Evolutionary conservation across 257 asterid species (phyloP), one percentile per base, ranked within the genome.

Genomic region (Jaltomata sinuosa): DNA sequence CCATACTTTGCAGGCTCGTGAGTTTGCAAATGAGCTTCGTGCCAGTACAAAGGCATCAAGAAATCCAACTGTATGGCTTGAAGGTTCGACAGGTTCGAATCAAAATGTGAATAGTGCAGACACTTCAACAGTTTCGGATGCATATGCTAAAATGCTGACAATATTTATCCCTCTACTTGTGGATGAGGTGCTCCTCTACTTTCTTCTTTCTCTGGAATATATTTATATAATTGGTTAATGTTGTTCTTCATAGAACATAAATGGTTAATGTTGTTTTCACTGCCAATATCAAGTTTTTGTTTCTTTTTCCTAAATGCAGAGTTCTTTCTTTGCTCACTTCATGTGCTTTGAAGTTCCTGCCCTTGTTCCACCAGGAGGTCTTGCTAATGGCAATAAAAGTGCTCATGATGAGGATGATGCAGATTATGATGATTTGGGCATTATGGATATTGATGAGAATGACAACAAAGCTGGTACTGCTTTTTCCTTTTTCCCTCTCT

Each of bases 321-420:
- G 98, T 87, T 93, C 98, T 29, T 97, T 97, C 88, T 93, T 93
- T 84, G 97, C 99, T 76, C 97, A 92, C 85, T 97, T 97, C 84
- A 95, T 97, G 99, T 97, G 99, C 94, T 97, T 97, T 88, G 98
- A 97, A 87, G 92, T 93, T 90, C 91, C 96, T 85, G 92, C 94
- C 83, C 96, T 93, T 85, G 91, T 89, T 86, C 93, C 96, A 53
- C 89, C 93, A 10, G 97, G 92, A 71, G 93, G 91, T 80, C 85
- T 71, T 90, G 89, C 89, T 79, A 87, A 92, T 85, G 94, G 92
- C 53, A 92, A 81, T 87, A 92, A 91, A 89, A 83, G 87, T 84
- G 91, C 81, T 61, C 85, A 65, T 47, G 79, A 45, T 32, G 80
- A 88, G 77, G 90, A 89, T 69, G 91, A 86, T 83, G 89, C 85